Evolutionary conservation across 495 filamentous ascomycete genomes (phyloP), one percentile per base, ranked within the genome.

Genomic region (Hyaloscypha hepaticicola): DNA sequence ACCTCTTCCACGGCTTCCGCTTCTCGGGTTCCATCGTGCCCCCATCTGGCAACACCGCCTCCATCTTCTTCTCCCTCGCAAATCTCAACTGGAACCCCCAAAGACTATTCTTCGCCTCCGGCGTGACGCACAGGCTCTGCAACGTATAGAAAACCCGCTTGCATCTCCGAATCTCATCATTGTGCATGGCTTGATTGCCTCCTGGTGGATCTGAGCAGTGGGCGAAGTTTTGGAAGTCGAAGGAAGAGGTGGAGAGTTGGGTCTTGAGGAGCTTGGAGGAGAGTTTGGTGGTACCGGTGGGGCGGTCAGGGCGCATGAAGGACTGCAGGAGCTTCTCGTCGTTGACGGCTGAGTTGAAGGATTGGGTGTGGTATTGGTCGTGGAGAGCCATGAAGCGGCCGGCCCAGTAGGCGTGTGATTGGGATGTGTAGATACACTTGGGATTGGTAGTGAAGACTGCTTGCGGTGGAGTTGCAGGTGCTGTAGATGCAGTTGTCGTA

Each of bases 91-190:
- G 80, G 72, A 79, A 87, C 8, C 57, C 62, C 25, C 70, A 73
- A 31, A 88, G 68, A 45, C 82, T 85, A 1, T 52, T 50, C 22
- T 73, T 77, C 22, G 85, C 83, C 50, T 82, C 79, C 2, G 73
- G 72, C 0, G 81, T 85, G 27, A 63, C 58, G 69, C 85, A 88
- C 0, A 79, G 59, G 0, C 71, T 68, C 16, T 82, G 74, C 3
- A 88, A 71, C 29, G 79, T 72, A 26, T 70, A 56, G 66, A 86
- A 82, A 5, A 83, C 80, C 38, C 82, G 79, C 4, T 77, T 76
- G 45, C 70, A 68, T 25, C 50, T 27, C 50, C 21, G 24, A 21
- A 53, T 26, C 19, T 53, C 50, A 21, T 53, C 25, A 6, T 25
- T 7, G 50, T 19, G 50, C 8, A 24, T 53, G 4, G 21, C 50